These are phyloP conservation scores for Choiromyces venosus DNA, from an alignment of 495 filamentous ascomycete species.

Conservation along the genomic window DNA sequence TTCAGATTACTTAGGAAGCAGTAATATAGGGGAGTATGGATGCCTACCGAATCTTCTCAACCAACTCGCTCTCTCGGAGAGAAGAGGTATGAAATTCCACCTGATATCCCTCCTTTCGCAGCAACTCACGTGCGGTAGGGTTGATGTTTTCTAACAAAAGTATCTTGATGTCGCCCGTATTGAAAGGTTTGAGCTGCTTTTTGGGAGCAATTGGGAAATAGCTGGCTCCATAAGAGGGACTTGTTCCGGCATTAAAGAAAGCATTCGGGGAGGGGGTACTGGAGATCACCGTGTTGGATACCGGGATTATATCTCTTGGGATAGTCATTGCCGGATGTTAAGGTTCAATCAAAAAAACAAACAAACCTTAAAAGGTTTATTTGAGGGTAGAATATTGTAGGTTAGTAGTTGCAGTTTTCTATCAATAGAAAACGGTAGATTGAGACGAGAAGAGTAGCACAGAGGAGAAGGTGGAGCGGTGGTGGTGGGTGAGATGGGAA, in stretches of 20 bases:
- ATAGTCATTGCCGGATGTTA: background rate
- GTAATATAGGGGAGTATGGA: constrained; percentile 13
- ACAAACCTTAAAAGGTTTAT: background rate
- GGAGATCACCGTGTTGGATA: background rate
- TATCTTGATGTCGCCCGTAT: constrained; percentile 91
- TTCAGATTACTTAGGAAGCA: constrained; percentile 16
- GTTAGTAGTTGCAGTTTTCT: background rate
- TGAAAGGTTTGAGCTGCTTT: constrained; percentile 92
- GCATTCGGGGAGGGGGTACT: constrained; percentile 1
- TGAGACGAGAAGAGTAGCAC: background rate
- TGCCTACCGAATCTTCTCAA: constrained; percentile 87
- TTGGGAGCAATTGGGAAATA: background rate
- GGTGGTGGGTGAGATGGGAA: background rate
- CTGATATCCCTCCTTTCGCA: constrained; percentile 85
- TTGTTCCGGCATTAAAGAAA: background rate
- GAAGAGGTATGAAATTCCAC: constrained; percentile 88
- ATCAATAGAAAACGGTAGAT: background rate
- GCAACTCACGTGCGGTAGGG: constrained; percentile 74
- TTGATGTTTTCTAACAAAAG: constrained; percentile 95
- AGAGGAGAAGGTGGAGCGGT: background rate
- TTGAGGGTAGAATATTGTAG: background rate
- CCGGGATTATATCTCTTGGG: background rate
- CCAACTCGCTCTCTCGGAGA: constrained; percentile 84
- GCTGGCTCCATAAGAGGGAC: background rate
- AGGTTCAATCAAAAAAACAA: background rate